phyloP scores from a whole-genome alignment of 164 flowering plant species.

The Stephania japonica region DNA sequence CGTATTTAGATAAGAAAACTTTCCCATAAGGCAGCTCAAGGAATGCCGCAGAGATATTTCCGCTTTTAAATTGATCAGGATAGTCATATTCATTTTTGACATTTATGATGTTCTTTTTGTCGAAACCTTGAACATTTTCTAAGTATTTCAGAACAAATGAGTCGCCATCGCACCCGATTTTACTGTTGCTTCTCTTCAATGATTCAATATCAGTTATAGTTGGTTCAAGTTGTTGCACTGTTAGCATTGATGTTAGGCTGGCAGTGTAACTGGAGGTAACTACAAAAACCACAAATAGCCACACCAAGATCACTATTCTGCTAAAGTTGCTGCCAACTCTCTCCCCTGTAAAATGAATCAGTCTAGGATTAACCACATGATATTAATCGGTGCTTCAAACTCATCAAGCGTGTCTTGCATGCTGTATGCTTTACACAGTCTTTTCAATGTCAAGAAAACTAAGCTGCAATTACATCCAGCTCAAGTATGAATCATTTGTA shows the following conservation, averaged over 20 bases:
- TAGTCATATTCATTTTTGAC: slow-evolving; percentile 17
- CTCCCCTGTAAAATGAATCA: slow-evolving; percentile 30
- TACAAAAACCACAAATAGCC: slow-evolving; percentile 44
- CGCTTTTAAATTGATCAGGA: slow-evolving; percentile 17
- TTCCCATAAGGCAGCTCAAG: slow-evolving; percentile 36
- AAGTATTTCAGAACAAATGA: slow-evolving; percentile 35
- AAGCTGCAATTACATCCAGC: no score
- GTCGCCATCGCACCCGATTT: slow-evolving; percentile 39
- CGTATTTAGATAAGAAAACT: slow-evolving; percentile 27
- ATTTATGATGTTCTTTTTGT: slow-evolving; percentile 19
- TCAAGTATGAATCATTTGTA: no score
- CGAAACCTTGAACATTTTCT: slow-evolving; percentile 21
- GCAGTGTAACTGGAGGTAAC: slow-evolving; percentile 48
- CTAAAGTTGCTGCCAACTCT: slow-evolving; percentile 33
- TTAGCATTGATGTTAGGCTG: slow-evolving; percentile 50
- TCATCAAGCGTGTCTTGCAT: no score
- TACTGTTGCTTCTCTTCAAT: slow-evolving; percentile 21
- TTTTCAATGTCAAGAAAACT: no score
- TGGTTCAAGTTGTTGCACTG: no score
- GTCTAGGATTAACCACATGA: not conserved
- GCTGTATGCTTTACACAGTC: no score
- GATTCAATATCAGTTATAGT: slow-evolving; percentile 22
- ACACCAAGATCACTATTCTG: slow-evolving; percentile 31
- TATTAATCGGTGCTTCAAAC: no score
- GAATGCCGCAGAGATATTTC: slow-evolving; percentile 35